phyloP scores from a whole-genome alignment of 768 basidiomycete genomes.

The Termitomyces sp. region DNA sequence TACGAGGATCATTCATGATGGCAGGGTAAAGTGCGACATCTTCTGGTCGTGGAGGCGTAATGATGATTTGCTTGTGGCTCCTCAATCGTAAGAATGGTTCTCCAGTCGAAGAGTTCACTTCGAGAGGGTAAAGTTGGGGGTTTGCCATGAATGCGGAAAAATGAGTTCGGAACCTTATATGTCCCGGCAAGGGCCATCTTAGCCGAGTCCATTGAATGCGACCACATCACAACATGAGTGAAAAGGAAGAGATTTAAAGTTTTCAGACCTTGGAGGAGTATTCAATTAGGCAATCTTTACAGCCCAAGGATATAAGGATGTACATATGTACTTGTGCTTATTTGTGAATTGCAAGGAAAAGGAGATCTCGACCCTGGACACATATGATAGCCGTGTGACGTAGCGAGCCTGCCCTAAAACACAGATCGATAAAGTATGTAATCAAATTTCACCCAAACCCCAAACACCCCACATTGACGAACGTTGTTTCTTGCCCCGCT shows the following conservation, averaged over 20 bases:
- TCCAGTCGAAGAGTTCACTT: conserved; percentile 28
- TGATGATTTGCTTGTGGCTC: conserved; percentile 47
- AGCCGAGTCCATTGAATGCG: neutral
- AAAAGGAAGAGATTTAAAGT: too few relatives aligned
- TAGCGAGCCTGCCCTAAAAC: conserved; percentile 30
- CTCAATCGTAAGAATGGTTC: conserved; percentile 47
- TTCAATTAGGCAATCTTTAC: neutral
- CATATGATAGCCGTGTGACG: neutral
- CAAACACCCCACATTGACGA: conserved; percentile 32
- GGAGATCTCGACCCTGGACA: neutral
- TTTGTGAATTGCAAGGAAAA: too few relatives aligned
- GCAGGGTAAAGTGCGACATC: conserved; percentile 20
- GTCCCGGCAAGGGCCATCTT: neutral
- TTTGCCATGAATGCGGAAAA: conserved; percentile 14
- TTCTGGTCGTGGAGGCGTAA: conserved; percentile 50
- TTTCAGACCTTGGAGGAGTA: neutral
- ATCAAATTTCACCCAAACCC: conserved; percentile 25
- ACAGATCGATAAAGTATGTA: conserved; percentile 36
- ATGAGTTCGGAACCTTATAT: neutral
- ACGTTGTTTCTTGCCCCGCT: conserved; percentile 19
- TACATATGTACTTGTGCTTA: too few relatives aligned
- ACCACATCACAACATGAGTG: too few relatives aligned
- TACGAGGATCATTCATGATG: conserved; percentile 44
- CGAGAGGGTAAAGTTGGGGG: conserved; percentile 26
- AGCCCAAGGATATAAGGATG: too few relatives aligned